phyloP scores from a whole-genome alignment of 352 stramenopile genomes.

The Hyaloperonospora brassicae region DNA sequence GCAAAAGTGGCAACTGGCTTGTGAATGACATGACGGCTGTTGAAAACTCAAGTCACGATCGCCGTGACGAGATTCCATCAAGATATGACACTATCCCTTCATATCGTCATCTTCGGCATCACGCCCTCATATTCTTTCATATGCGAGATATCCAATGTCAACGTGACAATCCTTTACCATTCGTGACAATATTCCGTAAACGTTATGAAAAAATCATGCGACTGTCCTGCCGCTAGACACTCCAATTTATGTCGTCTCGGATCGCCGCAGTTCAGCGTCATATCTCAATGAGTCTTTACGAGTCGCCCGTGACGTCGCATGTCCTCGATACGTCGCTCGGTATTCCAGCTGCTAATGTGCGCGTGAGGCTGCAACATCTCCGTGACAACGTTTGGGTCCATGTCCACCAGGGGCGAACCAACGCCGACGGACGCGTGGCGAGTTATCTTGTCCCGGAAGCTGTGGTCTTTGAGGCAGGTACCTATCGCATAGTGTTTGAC shows the following conservation, averaged over 20 bases:
- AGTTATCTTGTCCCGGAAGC: slow-evolving; percentile 40
- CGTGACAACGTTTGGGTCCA: slow-evolving; percentile 26
- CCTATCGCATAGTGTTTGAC: slow-evolving; percentile 80
- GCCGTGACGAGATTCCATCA: too few species aligned
- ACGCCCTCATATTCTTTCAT: too few species aligned
- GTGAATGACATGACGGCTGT: too few species aligned
- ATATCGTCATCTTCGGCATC: too few species aligned
- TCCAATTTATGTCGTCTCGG: slow-evolving; percentile 10
- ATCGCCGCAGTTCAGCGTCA: slow-evolving; percentile 17
- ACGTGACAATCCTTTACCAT: too few species aligned
- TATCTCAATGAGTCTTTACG: slow-evolving; percentile 34
- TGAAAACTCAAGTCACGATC: too few species aligned
- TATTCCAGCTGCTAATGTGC: slow-evolving; percentile 56
- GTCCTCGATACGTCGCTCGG: slow-evolving; percentile 81
- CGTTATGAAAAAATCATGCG: too few species aligned
- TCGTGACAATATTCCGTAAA: too few species aligned
- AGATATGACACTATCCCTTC: too few species aligned
- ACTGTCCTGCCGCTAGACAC: too few species aligned
- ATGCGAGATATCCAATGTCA: too few species aligned
- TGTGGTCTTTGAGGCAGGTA: slow-evolving; percentile 32
- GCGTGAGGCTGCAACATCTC: slow-evolving; percentile 56
- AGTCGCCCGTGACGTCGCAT: slow-evolving; percentile 76
- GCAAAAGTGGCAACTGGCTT: too few species aligned
- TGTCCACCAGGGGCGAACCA: slow-evolving; percentile 50
- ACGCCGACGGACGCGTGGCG: slow-evolving; percentile 59